phyloP scores from a whole-genome alignment of 2,329 filamentous ascomycete genomes.

The Knufia fluminis region DNA sequence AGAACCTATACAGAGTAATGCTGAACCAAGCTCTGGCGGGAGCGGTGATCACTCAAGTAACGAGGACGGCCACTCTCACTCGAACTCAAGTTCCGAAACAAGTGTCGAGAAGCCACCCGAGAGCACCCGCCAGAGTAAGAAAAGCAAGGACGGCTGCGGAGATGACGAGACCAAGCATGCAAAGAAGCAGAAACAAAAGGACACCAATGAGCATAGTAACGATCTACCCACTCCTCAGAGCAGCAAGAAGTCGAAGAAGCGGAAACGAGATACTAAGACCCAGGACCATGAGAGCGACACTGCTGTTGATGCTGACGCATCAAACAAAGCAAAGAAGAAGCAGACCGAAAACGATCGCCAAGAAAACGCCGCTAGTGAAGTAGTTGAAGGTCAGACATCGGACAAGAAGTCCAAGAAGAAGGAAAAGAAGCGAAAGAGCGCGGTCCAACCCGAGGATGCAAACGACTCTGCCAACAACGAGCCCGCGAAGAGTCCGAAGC shows the following conservation, averaged over 20 bases:
- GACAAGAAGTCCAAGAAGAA: slow-evolving; percentile 9
- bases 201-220: background rate
- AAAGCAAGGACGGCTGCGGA: too few relatives aligned
- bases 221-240: background rate
- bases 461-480: background rate
- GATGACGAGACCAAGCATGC: background rate
- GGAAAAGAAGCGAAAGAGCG: slow-evolving; percentile 3
- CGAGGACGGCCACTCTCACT: too few relatives aligned
- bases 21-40: too few relatives aligned
- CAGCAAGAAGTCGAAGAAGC: slow-evolving; percentile 1
- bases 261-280: slow-evolving; percentile 1
- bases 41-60: too few relatives aligned
- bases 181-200: background rate
- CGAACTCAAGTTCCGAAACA: too few relatives aligned
- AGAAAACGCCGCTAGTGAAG: too few relatives aligned
- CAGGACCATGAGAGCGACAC: slow-evolving; percentile 3
- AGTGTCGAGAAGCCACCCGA: too few relatives aligned
- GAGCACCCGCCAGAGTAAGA: too few relatives aligned
- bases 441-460: background rate
- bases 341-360: slow-evolving; percentile 5
- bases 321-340: slow-evolving; percentile 9
- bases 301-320: background rate
- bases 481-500: slow-evolving; percentile 3
- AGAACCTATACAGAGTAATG: too few relatives aligned
- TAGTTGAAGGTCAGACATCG: background rate